A percentile compares a stretch with the other conserved stretches of the same genome.
Conservation (phyloP, 1,284 basidiomycete species). For the Leucoagaricus sp. region DNA sequence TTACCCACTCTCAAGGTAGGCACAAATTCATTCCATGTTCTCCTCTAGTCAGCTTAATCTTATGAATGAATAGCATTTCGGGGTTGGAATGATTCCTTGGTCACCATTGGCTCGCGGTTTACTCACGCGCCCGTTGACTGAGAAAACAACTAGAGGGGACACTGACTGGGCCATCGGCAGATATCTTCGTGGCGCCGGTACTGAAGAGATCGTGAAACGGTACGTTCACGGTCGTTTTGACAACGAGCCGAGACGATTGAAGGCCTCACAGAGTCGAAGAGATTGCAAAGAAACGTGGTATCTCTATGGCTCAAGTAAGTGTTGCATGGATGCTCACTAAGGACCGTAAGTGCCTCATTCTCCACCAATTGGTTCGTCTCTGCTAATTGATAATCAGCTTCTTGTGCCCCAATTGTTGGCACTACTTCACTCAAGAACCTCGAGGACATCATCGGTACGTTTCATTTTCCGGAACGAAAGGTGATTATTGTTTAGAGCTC, state of each 20-base stretch:
- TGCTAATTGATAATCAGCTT: not conserved
- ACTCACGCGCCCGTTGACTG: conserved; percentile 41
- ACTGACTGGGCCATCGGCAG: conserved; percentile 33
- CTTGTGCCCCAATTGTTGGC: conserved; percentile 51
- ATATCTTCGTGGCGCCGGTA: conserved; percentile 28
- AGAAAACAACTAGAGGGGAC: conserved; percentile 34
- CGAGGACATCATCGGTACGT: conserved; percentile 46
- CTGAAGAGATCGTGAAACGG: conserved; percentile 35
- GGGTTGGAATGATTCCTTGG: conserved; percentile 50
- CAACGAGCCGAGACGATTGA: not conserved
- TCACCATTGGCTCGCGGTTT: conserved; percentile 51
- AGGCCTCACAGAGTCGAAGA: conserved; percentile 42
- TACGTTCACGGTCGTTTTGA: conserved; percentile 22
- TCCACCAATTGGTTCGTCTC: not conserved
- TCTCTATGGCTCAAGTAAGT: conserved; percentile 60
- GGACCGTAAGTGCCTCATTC: conserved; percentile 30
- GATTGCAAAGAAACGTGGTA: conserved; percentile 49
- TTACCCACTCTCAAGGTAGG: conserved; percentile 48
- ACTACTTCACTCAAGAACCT: conserved; percentile 52
- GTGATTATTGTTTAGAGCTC: not conserved
- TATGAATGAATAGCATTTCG: conserved; percentile 31
- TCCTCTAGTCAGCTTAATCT: not conserved
- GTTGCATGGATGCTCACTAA: conserved; percentile 52
- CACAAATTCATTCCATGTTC: not conserved
- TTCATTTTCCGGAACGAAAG: not conserved